These are phyloP conservation scores for Rhizopogon sp. DNA, from an alignment of 768 basidiomycete genomes.

Conservation along the genomic window DNA sequence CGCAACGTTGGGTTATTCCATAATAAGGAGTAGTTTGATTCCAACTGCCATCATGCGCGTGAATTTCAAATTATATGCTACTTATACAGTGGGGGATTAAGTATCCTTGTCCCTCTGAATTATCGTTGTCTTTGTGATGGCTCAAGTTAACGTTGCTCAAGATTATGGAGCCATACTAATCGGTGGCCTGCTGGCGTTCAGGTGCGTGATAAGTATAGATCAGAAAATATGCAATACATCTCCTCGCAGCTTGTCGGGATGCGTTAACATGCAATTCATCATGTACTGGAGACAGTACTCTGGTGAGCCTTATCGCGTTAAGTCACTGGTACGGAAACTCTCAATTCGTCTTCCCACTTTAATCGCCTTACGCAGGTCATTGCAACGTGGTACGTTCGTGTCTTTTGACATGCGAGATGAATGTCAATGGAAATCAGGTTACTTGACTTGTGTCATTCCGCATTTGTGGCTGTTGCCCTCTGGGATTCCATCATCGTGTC, in stretches of 20 bases:
- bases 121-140: conserved; percentile 1
- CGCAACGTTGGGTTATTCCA: too few relatives aligned
- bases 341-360: not conserved
- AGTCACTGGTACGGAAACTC: conserved; percentile 12
- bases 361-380: conserved; percentile 8
- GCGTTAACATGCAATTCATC: conserved; percentile 19
- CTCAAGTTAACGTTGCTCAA: not conserved
- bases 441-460: conserved; percentile 18
- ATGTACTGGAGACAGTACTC: conserved; percentile 17
- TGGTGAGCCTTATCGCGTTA: conserved; percentile 10
- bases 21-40: not conserved
- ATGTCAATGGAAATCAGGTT: conserved; percentile 7
- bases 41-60: not conserved
- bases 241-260: conserved; percentile 18
- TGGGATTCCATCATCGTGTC: conserved; percentile 16
- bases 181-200: conserved; percentile 17
- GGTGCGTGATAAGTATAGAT: conserved; percentile 1
- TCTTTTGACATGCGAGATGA: not conserved
- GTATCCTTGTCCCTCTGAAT: too few relatives aligned
- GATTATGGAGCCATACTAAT: conserved; percentile 16
- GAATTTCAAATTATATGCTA: not conserved
- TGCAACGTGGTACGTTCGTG: conserved; percentile 12
- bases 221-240: not conserved
- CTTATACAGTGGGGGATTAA: not conserved
- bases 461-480: conserved; percentile 13